phyloP scores from a whole-genome alignment of 345 rosid species.

The Heritiera littoralis region DNA sequence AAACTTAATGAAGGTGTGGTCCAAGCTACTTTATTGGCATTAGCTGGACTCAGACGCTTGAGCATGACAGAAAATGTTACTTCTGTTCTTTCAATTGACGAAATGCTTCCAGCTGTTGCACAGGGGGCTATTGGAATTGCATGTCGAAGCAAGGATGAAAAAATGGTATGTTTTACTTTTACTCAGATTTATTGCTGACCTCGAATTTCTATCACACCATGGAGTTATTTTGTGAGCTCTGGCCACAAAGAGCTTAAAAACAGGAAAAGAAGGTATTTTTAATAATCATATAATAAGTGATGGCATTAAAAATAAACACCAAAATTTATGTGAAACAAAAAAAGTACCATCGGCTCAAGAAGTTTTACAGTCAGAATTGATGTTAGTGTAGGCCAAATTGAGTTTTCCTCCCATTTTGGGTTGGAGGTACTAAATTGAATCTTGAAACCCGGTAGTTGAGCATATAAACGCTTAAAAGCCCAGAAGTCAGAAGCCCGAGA shows the following conservation, averaged over 20 bases:
- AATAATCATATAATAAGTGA: neutral
- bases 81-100: constrained; percentile 69
- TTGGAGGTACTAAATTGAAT: neutral
- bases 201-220: neutral
- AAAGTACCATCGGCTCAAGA: neutral
- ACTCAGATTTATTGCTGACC: neutral
- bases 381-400: neutral
- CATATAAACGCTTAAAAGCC: neutral
- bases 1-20: constrained; percentile 87
- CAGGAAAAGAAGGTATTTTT: neutral
- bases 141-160: constrained; percentile 75
- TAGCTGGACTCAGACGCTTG: constrained; percentile 94
- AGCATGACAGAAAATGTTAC: constrained; percentile 88
- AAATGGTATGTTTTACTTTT: constrained; percentile 59
- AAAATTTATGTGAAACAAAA: constrained; percentile 10
- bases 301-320: neutral
- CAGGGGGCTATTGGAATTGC: constrained; percentile 99
- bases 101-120: constrained; percentile 99
- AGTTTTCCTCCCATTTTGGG: neutral
- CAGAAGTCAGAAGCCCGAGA: neutral
- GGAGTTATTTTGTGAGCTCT: neutral
- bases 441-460: neutral
- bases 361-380: neutral
- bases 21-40: constrained; percentile 85
- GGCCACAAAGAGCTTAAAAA: neutral